Evolutionary conservation across 345 rosid species (phyloP).

Genomic region (Lagerstroemia speciosa): DNA sequence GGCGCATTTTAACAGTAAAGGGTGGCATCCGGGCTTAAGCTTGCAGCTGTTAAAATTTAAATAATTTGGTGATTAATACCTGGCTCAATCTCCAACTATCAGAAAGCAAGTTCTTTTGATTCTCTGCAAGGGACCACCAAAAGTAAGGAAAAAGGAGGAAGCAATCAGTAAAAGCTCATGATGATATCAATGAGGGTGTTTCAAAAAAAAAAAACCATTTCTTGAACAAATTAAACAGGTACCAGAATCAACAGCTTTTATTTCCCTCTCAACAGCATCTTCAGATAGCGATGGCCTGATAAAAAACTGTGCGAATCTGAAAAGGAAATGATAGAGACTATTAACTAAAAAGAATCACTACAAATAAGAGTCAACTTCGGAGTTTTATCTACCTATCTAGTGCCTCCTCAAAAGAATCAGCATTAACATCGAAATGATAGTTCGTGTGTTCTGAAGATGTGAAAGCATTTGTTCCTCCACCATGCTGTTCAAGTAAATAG

Average conservation of each 20-base stretch:
- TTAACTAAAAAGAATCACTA: slow-evolving; percentile 5
- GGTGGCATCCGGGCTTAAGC: background rate
- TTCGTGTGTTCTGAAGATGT: slow-evolving; percentile 62
- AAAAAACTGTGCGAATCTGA: slow-evolving; percentile 80
- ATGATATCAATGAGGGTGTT: background rate
- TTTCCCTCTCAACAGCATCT: slow-evolving; percentile 78
- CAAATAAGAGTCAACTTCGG: slow-evolving; percentile 4
- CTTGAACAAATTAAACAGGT: background rate
- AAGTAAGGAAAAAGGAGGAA: background rate
- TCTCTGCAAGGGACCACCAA: slow-evolving; percentile 38
- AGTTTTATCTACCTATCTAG: slow-evolving; percentile 45
- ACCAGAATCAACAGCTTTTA: slow-evolving; percentile 88
- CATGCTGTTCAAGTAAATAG: slow-evolving; percentile 41
- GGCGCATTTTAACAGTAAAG: too few relatives aligned
- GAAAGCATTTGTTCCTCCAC: slow-evolving; percentile 73
- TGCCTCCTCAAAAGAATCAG: slow-evolving; percentile 65
- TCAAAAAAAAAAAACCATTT: background rate
- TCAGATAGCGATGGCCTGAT: slow-evolving; percentile 75
- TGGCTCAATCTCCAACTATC: slow-evolving; percentile 70
- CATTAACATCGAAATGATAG: slow-evolving; percentile 57
- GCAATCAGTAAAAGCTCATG: slow-evolving; percentile 39
- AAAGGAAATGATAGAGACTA: slow-evolving; percentile 10
- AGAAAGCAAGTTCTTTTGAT: slow-evolving; percentile 72
- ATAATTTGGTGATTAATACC: slow-evolving; percentile 27
- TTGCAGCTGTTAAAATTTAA: background rate